phyloP scores from a whole-genome alignment of 2,329 filamentous ascomycete species.

The Fusarium sarcochroum region DNA sequence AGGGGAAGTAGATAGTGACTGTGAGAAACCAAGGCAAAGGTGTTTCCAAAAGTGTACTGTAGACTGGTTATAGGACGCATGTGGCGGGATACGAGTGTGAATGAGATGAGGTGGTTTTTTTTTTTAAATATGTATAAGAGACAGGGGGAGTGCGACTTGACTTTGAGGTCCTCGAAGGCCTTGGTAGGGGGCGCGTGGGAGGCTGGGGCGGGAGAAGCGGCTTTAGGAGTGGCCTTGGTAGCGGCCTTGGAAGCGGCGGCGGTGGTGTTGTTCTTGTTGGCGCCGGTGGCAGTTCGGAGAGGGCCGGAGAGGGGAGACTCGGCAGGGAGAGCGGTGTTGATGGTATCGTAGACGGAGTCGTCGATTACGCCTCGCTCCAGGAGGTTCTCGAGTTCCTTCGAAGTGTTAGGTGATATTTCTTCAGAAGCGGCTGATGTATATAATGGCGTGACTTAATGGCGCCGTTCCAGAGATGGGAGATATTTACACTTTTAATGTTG shows the following conservation, averaged over 20 bases:
- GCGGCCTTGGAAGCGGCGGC: slow-evolving; percentile 49
- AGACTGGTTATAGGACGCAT: too few species aligned
- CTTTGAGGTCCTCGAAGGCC: slow-evolving; percentile 60
- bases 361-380: slow-evolving; percentile 85
- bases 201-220: slow-evolving; percentile 50
- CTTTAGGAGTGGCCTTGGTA: slow-evolving; percentile 49
- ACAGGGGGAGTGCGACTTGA: slow-evolving; percentile 52
- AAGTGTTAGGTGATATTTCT: slow-evolving; percentile 16
- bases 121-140: too few species aligned
- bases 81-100: too few species aligned
- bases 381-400: slow-evolving; percentile 90
- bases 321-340: slow-evolving; percentile 80
- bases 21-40: too few species aligned
- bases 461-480: neutral
- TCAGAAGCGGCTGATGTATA: neutral
- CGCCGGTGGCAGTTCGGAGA: slow-evolving; percentile 57
- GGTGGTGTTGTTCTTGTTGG: slow-evolving; percentile 51
- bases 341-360: slow-evolving; percentile 80
- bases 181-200: slow-evolving; percentile 53
- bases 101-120: too few species aligned
- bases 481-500: slow-evolving; percentile 82
- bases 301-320: slow-evolving; percentile 72
- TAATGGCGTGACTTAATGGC: neutral
- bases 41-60: too few species aligned
- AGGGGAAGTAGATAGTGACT: too few species aligned